phyloP scores from a whole-genome alignment of 495 filamentous ascomycete species.

The Hamigera avellanea region DNA sequence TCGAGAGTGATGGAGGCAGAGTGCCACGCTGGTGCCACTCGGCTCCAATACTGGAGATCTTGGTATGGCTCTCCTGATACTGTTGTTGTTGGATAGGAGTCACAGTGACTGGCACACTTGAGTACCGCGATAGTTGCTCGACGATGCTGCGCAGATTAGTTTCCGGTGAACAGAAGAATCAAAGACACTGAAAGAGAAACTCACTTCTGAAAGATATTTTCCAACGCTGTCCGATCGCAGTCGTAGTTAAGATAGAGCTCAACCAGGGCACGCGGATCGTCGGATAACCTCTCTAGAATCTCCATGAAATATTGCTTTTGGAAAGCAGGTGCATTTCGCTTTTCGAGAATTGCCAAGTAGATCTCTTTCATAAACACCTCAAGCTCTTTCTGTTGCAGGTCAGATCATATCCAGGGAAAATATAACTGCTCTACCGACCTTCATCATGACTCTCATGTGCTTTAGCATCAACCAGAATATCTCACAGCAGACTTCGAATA shows the following conservation, averaged over 20 bases:
- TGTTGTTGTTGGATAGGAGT: constrained; percentile 68
- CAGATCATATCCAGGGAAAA: constrained; percentile 1
- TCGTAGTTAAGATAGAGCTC: constrained; percentile 99
- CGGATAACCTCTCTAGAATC: constrained; percentile 69
- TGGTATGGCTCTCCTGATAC: constrained; percentile 66
- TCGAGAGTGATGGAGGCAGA: constrained; percentile 74
- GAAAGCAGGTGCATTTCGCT: constrained; percentile 69
- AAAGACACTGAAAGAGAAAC: constrained; percentile 1
- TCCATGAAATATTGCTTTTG: constrained; percentile 90
- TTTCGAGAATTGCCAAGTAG: constrained; percentile 86
- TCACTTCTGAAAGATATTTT: constrained; percentile 87
- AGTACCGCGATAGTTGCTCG: constrained; percentile 80
- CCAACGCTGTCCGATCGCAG: constrained; percentile 81
- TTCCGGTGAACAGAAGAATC: not conserved
- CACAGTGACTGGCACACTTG: constrained; percentile 62
- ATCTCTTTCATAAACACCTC: constrained; percentile 98
- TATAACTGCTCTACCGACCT: constrained; percentile 38
- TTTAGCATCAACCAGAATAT: constrained; percentile 97
- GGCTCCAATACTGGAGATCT: constrained; percentile 36
- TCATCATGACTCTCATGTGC: constrained; percentile 85
- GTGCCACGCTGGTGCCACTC: constrained; percentile 82
- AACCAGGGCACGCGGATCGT: constrained; percentile 78
- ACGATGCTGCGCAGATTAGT: constrained; percentile 48
- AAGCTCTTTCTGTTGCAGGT: constrained; percentile 71
- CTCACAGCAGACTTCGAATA: constrained; percentile 94